These are phyloP conservation scores for Ballota nigra DNA, from an alignment of 257 asterid genomes.

Conservation along the genomic window DNA sequence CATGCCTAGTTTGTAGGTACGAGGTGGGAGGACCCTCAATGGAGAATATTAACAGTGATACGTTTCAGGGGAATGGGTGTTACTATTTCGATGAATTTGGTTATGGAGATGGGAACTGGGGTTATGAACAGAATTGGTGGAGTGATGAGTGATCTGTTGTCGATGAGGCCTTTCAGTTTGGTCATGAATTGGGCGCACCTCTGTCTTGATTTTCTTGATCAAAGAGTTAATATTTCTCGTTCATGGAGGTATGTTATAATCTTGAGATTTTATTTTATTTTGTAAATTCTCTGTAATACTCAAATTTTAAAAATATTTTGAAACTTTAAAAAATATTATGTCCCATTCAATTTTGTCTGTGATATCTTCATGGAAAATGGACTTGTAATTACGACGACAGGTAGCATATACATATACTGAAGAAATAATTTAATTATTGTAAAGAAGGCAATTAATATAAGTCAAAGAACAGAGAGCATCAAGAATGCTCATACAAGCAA, in stretches of 20 bases:
- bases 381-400: constrained; percentile 22
- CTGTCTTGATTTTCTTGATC: constrained; percentile 41
- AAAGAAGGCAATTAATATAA: no score
- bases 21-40: constrained; percentile 46
- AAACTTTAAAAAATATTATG: no score
- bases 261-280: no score
- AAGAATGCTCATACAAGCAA: no score
- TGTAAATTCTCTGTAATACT: no score
- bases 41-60: no score
- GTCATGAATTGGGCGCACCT: constrained; percentile 44
- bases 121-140: constrained; percentile 32
- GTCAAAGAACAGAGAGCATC: no score
- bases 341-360: no score
- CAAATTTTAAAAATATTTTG: no score
- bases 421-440: no score
- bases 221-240: constrained; percentile 26
- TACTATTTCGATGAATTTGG: constrained; percentile 19
- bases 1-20: constrained; percentile 83
- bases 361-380: neutral
- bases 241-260: constrained; percentile 47
- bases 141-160: constrained; percentile 53
- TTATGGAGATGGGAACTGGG: constrained; percentile 21
- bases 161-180: constrained; percentile 64
- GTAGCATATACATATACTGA: no score
- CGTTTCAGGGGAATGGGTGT: neutral